These are phyloP conservation scores for Citrus trifoliata DNA, from an alignment of 345 rosid genomes.

Conservation along the genomic window DNA sequence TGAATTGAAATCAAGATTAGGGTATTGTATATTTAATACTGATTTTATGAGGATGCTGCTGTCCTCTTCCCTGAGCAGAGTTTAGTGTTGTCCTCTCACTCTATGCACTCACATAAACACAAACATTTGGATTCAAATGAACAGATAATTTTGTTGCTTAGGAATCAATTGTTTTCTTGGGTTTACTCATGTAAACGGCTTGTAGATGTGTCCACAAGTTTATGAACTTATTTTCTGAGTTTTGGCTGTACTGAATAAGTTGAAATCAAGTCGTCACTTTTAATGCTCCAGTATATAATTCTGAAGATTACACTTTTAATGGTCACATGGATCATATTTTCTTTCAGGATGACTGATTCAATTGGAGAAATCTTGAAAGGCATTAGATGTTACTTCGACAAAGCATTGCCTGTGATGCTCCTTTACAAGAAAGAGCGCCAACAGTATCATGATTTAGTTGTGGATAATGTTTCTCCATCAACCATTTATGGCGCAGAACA, in stretches of 20 bases:
- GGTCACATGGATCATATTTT: slow-evolving; percentile 12
- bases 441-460: slow-evolving; percentile 55
- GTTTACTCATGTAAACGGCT: neutral
- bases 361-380: slow-evolving; percentile 73
- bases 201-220: neutral
- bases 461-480: slow-evolving; percentile 60
- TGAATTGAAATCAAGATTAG: neutral
- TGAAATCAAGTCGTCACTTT: neutral
- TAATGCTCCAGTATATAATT: neutral
- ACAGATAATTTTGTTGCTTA: neutral
- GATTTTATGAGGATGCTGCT: neutral
- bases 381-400: slow-evolving; percentile 76
- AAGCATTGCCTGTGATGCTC: slow-evolving; percentile 78
- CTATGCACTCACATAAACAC: neutral
- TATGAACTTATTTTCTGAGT: neutral
- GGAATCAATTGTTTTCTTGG: neutral
- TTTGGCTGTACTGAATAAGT: neutral
- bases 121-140: neutral
- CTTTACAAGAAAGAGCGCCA: slow-evolving; percentile 81
- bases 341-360: slow-evolving; percentile 57
- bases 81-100: neutral
- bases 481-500: slow-evolving; percentile 79
- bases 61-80: neutral
- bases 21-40: neutral
- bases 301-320: neutral